phyloP scores from a whole-genome alignment of 768 basidiomycete species.

The Lentinula sp. region DNA sequence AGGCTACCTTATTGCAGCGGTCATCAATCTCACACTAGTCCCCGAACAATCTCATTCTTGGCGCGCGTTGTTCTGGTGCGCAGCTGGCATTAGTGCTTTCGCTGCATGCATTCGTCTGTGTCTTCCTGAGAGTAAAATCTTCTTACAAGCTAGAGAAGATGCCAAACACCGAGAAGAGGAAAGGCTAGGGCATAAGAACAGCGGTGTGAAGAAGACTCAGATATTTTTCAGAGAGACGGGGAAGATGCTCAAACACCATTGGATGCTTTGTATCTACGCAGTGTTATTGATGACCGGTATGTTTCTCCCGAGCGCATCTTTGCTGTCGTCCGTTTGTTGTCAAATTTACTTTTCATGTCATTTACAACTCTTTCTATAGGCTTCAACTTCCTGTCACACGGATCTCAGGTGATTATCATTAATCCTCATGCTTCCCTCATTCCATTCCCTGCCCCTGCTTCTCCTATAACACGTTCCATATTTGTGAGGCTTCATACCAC shows the following conservation, averaged over 20 bases:
- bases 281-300: constrained; percentile 71
- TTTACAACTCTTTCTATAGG: constrained; percentile 25
- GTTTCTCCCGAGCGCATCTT: background rate
- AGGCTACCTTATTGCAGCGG: constrained; percentile 78
- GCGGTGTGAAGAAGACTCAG: constrained; percentile 47
- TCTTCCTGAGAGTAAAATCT: constrained; percentile 76
- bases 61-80: constrained; percentile 82
- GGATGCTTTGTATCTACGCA: constrained; percentile 79
- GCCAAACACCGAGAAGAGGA: constrained; percentile 55
- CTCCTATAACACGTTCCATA: background rate
- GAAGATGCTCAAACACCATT: constrained; percentile 76
- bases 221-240: constrained; percentile 70
- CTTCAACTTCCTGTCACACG: constrained; percentile 77
- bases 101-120: constrained; percentile 62
- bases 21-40: constrained; percentile 71
- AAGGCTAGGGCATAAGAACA: constrained; percentile 18
- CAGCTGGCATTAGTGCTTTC: constrained; percentile 59
- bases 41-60: constrained; percentile 39
- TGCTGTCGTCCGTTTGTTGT: background rate
- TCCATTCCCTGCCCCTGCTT: background rate
- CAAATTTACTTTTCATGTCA: background rate
- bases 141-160: constrained; percentile 57
- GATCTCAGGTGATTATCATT: constrained; percentile 42
- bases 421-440: background rate
- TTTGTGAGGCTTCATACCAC: background rate